phyloP scores from a whole-genome alignment of 345 rosid species.

The thale cress (Arabidopsis thaliana) region TAIR10.1 NC_003076.8:15844001-15844500 shows the following conservation, averaged over 20 bases:
- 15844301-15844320: constrained; percentile 47
- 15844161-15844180: constrained; percentile 50
- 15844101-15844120: constrained; percentile 69
- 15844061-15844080: constrained; percentile 87
- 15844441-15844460: constrained; percentile 55
- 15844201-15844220: constrained; percentile 70
- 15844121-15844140: constrained; percentile 70
- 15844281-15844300: constrained; percentile 58
- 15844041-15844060: constrained; percentile 66
- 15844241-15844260: constrained; percentile 73
- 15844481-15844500: constrained; percentile 40
- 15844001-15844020: constrained; percentile 30
- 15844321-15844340: constrained; percentile 47
- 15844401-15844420: constrained; percentile 48
- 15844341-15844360: constrained; percentile 43
- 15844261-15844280: constrained; percentile 84
- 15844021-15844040: constrained; percentile 81
- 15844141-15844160: constrained; percentile 70
- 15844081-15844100: constrained; percentile 96
- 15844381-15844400: constrained; percentile 49
- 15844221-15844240: constrained; percentile 72
- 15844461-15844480: constrained; percentile 41
- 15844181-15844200: constrained; percentile 74
- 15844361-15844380: constrained; percentile 37
- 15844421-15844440: constrained; percentile 49